Base-by-base conservation (phyloP, 768 basidiomycete genomes). In the Russula olivacea region DNA sequence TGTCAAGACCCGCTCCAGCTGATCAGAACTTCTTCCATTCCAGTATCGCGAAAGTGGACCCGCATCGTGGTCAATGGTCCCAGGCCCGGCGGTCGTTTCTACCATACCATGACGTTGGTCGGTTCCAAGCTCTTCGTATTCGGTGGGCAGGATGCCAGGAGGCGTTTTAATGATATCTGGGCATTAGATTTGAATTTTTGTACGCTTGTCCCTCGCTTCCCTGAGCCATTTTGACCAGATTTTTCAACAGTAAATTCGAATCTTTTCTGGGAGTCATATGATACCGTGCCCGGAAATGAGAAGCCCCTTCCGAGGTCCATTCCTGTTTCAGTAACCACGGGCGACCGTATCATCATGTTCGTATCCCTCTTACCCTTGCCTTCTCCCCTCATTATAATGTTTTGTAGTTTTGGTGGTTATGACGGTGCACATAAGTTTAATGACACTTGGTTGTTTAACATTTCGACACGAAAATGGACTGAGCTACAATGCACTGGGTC, bases 391-490 rank as follows among this genome's bases (percentile, higher is more conserved):
- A 36, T 12, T 36, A 36, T 36, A 36, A 36, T 3, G 12, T 36
- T 36, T 36, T 36, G 34, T 36, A 36, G 34, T 11, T 36, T 99
- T 68, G 97, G 97, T 38, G 97, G 97, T 51, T 98, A 96, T 15
- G 97, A 98, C 71, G 94, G 94, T 19, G 85, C 88, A 71, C 98
- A 89, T 75, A 95, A 98, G 72, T 99, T 98, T 76, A 98, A 98
- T 73, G 97, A 99, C 72, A 98, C 94, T 8, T 99, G 97, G 97
- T 81, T 86, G 1, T 98, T 91, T 74, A 92, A 96, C 72, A 77
- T 93, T 56, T 80, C 79, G 45, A 88, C 91, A 0, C 80, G 82
- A 59, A 83, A 75, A 51, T 99, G 97, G 97, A 82, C 87, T 5
- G 96, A 99, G 72, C 78, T 99, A 41, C 85, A 88, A 21, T 98